phyloP scores from a whole-genome alignment of 768 basidiomycete species.

The Fomitopsis pulvina region DNA sequence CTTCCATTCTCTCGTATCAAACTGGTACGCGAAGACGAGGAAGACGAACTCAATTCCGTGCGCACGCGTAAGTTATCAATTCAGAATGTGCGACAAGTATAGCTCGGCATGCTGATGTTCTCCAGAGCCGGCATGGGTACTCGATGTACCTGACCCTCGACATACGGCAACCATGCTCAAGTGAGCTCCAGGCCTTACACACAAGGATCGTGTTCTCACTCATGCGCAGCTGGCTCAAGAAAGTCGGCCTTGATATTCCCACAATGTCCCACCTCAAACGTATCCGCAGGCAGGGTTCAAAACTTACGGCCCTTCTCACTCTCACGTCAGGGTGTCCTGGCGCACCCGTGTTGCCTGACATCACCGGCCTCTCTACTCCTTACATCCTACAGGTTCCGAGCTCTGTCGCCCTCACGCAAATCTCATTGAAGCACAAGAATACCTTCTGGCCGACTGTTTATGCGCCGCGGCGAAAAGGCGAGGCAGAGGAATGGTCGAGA shows the following conservation, averaged over 20 bases:
- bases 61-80: constrained; percentile 39
- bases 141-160: constrained; percentile 60
- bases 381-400: constrained; percentile 59
- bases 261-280: constrained; percentile 73
- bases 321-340: constrained; percentile 20
- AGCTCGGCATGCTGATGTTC: neutral
- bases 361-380: constrained; percentile 41
- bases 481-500: constrained; percentile 59
- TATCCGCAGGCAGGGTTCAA: constrained; percentile 47
- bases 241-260: constrained; percentile 50
- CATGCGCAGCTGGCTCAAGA: constrained; percentile 59
- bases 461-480: constrained; percentile 61
- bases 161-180: constrained; percentile 56
- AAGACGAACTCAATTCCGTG: constrained; percentile 55
- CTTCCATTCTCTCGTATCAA: constrained; percentile 65
- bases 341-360: constrained; percentile 45
- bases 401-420: constrained; percentile 57
- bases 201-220: neutral
- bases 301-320: constrained; percentile 50
- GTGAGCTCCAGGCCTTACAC: constrained; percentile 28
- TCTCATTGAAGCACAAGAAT: constrained; percentile 60
- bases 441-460: constrained; percentile 84
- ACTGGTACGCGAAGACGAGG: constrained; percentile 45
- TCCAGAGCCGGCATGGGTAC: constrained; percentile 69
- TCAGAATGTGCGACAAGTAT: neutral